Base-by-base conservation (phyloP, 306 rosid genomes). In the Fragaria vesca region DNA sequence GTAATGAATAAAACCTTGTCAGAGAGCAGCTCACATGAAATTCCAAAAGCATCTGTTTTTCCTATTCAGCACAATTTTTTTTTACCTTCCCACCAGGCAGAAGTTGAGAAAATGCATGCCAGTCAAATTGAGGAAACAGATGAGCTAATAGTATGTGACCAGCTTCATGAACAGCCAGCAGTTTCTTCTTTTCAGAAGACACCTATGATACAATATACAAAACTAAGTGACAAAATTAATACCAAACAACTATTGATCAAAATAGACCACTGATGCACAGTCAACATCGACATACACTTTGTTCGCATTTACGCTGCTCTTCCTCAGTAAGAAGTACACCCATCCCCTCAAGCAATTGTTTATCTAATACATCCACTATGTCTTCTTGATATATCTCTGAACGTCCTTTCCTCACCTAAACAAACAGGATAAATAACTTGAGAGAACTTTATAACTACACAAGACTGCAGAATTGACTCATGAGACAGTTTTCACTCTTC, bases 41-140 rank as follows among this genome's bases (percentile, higher is more conserved):
- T 42, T 66, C 47, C 71, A 71, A 77, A 70, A 69, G 73, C 69
- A 81, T 42, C 1, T 73, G 77, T 38, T 10, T 17, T 6, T n/a
- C 5, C 40, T 60, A 74, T 67, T 78, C 48, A 45, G 48, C 48
- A 45, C 12, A 21, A 24, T 63, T 28, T 48, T 50, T 46, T 55
- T 81, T 60, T 85, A 93, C 99, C 97, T 95, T 95, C 73, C 99
- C 99, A 80, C 97, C 97, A 12, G 97, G 99, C 69, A 93, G 87
- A 85, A 95, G 99, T 89, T 95, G 99, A 34, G 99, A 95, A 88
- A 95, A 95, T 74, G 99, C 99, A 83, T 93, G 99, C 97, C 96
- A 95, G 83, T 95, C 97, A 85, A 88, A 95, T 84, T 83, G 91
- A 72, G 99, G 99, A 90, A 93, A 95, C 80, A 95, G 79, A 81